Evolutionary conservation across 2,329 filamentous ascomycete species (phyloP).

Genomic region (Beauveria varroae): DNA sequence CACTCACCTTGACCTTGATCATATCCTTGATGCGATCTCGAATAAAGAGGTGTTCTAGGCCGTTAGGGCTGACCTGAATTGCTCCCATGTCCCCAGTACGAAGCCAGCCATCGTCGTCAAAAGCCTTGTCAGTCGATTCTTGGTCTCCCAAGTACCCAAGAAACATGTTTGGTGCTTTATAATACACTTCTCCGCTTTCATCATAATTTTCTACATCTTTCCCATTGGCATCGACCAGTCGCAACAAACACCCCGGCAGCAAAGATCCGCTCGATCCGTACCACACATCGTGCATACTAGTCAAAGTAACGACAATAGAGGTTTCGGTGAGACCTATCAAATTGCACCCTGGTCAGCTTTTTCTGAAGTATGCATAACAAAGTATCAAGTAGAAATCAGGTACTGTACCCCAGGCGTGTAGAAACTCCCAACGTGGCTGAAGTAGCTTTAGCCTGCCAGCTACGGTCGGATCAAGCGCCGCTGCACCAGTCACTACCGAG

Average conservation of each 20-base stretch:
- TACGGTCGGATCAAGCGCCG: neutral
- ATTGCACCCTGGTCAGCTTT: neutral
- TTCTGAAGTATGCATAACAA: neutral
- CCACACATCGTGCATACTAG: neutral
- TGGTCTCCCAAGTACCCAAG: neutral
- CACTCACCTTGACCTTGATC: conserved; percentile 11
- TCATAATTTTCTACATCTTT: neutral
- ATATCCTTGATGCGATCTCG: conserved; percentile 9
- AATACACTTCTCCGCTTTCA: conserved; percentile 6
- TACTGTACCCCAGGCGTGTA: conserved; percentile 4
- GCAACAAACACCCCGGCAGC: conserved; percentile 1
- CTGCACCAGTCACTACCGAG: conserved; percentile 1
- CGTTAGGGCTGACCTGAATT: neutral
- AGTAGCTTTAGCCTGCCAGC: neutral
- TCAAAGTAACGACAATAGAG: neutral
- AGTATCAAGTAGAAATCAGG: neutral
- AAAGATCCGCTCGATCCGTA: conserved; percentile 8
- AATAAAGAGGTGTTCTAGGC: conserved; percentile 7
- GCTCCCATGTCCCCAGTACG: conserved; percentile 6
- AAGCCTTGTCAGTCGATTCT: neutral
- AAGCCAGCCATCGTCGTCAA: conserved; percentile 1
- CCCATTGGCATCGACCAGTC: conserved; percentile 1
- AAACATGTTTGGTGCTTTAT: conserved; percentile 1
- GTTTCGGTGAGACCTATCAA: conserved; percentile 6
- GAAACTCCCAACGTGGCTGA: neutral